These are phyloP conservation scores for Magnaporthiopsis poae DNA, from an alignment of 2,329 filamentous ascomycete genomes.

Conservation along the genomic window DNA sequence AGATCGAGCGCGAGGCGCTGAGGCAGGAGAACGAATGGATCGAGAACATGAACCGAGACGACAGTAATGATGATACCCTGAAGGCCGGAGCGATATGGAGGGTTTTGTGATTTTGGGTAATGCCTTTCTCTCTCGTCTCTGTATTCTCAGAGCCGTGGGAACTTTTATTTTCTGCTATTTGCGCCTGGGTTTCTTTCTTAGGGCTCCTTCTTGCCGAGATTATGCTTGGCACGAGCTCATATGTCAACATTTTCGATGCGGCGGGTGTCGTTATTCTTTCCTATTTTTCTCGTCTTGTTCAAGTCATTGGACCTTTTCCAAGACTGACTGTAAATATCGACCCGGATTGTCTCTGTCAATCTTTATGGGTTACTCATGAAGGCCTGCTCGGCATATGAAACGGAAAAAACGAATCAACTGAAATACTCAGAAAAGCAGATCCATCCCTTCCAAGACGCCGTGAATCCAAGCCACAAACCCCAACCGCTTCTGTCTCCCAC, in stretches of 20 bases:
- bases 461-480: no score
- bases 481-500: no score
- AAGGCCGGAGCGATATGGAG: constrained; percentile 41
- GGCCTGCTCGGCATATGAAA: background rate
- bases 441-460: no score
- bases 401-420: background rate
- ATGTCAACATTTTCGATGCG: background rate
- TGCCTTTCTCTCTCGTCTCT: background rate
- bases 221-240: background rate
- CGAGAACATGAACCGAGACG: constrained; percentile 37
- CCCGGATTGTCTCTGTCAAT: background rate
- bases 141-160: no score
- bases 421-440: background rate
- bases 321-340: constrained; percentile 2
- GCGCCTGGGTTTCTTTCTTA: background rate
- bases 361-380: background rate
- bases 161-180: background rate
- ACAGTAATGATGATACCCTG: constrained; percentile 20
- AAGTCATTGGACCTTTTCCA: background rate
- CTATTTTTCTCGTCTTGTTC: background rate
- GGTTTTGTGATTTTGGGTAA: constrained; percentile 17
- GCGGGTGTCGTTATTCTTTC: background rate
- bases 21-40: constrained; percentile 51
- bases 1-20: constrained; percentile 49
- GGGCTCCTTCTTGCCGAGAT: background rate